Percentiles rank a stretch among this genome's conserved stretches.
phyloP scores from a whole-genome alignment of 2,329 filamentous ascomycete genomes.

The Diaporthe sp. region DNA sequence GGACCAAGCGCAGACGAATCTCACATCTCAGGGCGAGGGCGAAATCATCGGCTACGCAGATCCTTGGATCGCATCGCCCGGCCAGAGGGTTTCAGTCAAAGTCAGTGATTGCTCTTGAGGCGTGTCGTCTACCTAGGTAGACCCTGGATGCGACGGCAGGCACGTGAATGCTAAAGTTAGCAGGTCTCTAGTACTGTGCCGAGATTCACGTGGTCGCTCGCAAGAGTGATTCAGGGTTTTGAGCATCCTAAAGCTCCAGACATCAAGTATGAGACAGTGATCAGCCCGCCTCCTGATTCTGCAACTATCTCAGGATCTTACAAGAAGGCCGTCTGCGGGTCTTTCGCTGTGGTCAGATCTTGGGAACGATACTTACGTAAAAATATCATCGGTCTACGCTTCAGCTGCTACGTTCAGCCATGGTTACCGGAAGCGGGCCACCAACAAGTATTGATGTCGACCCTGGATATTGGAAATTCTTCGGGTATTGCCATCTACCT shows the following conservation, averaged over 20 bases:
- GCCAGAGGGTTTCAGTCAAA: background rate
- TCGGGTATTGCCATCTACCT: background rate
- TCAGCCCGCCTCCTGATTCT: background rate
- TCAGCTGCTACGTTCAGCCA: background rate
- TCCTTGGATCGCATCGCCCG: background rate
- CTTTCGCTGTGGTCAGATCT: background rate
- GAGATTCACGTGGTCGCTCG: background rate
- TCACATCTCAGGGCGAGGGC: background rate
- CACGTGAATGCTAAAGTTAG: background rate
- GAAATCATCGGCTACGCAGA: background rate
- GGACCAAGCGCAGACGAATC: background rate
- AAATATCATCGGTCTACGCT: background rate
- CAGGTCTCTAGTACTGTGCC: background rate
- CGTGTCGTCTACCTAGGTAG: background rate
- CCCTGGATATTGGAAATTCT: background rate
- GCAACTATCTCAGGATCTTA: background rate
- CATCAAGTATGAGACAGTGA: background rate
- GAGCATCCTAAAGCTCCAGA: background rate
- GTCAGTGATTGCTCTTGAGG: background rate
- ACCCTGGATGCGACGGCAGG: background rate
- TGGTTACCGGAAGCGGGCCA: background rate
- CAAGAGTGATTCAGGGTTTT: background rate
- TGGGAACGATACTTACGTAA: background rate
- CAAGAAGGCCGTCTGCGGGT: background rate
- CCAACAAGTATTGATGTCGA: background rate